A percentile compares a stretch with the other conserved stretches of the same genome.
These are phyloP conservation scores for Aphanomyces stellatus DNA, from an alignment of 352 stramenopile genomes.

Conservation along the genomic window DNA sequence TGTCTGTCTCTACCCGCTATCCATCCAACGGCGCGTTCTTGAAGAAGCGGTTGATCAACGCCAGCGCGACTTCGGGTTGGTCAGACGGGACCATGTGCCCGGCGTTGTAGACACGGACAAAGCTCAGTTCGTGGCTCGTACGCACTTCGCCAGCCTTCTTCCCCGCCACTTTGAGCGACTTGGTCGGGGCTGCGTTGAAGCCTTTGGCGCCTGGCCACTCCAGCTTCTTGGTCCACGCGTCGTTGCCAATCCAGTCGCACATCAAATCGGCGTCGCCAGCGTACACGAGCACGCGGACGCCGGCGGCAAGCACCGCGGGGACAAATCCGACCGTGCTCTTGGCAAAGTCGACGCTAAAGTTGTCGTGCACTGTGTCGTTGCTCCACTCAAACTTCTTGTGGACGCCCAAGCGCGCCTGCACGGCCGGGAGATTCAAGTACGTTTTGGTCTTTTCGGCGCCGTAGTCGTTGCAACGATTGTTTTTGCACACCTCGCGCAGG, in stretches of 20 bases:
- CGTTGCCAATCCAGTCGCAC: conserved; percentile 95
- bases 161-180: conserved; percentile 22
- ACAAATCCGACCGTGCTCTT: conserved; percentile 20
- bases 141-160: conserved; percentile 22
- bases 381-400: conserved; percentile 35
- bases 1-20: too few relatives aligned
- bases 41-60: conserved; percentile 80
- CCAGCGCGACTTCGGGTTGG: conserved; percentile 53
- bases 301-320: conserved; percentile 78
- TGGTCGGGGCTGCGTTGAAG: conserved; percentile 61
- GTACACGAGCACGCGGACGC: conserved; percentile 88
- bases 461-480: conserved; percentile 9
- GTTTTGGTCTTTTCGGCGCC: neutral
- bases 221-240: conserved; percentile 89
- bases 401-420: neutral
- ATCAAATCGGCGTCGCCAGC: conserved; percentile 96
- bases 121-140: conserved; percentile 31
- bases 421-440: conserved; percentile 9
- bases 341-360: conserved; percentile 82
- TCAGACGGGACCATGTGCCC: conserved; percentile 52
- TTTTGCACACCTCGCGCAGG: conserved; percentile 49
- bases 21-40: conserved; percentile 23
- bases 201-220: conserved; percentile 85
- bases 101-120: conserved; percentile 38
- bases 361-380: conserved; percentile 68